Percentiles rank a stretch among this genome's conserved stretches.
These are phyloP conservation scores for Cordyceps fumosorosea DNA, from an alignment of 2,329 filamentous ascomycete species.

Conservation along the genomic window DNA sequence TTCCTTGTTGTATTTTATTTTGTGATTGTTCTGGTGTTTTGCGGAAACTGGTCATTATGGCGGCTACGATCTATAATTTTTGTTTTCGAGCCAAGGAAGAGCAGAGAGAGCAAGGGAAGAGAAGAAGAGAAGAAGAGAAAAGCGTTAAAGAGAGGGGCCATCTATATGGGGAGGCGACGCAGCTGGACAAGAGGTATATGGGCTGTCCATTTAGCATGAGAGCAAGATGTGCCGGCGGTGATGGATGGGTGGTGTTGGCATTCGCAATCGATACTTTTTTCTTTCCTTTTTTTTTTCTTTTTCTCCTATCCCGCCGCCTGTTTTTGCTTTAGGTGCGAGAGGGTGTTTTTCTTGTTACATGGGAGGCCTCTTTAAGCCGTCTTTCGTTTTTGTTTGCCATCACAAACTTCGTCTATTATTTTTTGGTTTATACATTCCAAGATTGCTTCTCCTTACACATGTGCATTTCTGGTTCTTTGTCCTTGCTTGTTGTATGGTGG, in stretches of 20 bases:
- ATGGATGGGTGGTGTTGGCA: neutral
- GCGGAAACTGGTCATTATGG: conserved; percentile 8
- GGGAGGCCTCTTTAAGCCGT: neutral
- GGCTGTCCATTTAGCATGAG: neutral
- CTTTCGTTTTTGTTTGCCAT: neutral
- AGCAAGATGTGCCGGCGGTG: neutral
- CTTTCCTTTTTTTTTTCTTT: conserved; percentile 13
- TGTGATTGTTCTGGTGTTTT: conserved; percentile 14
- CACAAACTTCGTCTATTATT: neutral
- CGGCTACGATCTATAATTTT: neutral
- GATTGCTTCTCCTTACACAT: conserved; percentile 7
- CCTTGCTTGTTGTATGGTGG: neutral
- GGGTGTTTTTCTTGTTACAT: neutral
- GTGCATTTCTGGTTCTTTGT: neutral
- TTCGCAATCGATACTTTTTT: conserved; percentile 13
- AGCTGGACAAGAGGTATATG: neutral
- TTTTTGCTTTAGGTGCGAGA: neutral
- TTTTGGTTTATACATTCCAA: conserved; percentile 6
- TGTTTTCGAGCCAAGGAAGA: conserved; percentile 5
- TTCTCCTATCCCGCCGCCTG: neutral
- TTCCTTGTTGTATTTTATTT: conserved; percentile 19
- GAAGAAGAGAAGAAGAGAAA: neutral
- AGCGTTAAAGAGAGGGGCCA: neutral
- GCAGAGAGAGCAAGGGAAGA: neutral
- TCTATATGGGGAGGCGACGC: neutral